Evolutionary conservation across 1,284 basidiomycete genomes (phyloP).

Genomic region (Phenoliferia sp.): DNA sequence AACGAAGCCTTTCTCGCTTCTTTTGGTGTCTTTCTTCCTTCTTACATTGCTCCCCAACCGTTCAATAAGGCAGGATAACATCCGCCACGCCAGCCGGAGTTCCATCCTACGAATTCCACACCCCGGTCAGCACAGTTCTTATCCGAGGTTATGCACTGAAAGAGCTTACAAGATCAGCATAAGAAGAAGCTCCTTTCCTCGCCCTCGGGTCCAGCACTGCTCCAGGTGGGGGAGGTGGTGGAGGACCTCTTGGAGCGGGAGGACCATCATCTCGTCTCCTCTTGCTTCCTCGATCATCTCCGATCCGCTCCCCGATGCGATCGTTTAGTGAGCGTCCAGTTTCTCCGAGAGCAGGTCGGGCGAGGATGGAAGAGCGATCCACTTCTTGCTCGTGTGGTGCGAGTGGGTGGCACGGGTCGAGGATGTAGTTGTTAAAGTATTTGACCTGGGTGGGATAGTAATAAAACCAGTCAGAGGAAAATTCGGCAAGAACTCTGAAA

Average conservation of each 20-base stretch:
- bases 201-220: constrained; percentile 25
- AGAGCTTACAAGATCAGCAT: constrained; percentile 27
- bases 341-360: neutral
- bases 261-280: neutral
- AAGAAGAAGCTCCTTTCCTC: constrained; percentile 16
- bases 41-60: neutral
- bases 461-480: neutral
- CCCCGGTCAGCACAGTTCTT: neutral
- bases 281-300: neutral
- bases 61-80: constrained; percentile 19
- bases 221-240: constrained; percentile 27
- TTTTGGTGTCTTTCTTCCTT: neutral
- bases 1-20: neutral
- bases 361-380: constrained; percentile 7
- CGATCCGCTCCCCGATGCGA: neutral
- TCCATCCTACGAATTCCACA: constrained; percentile 7
- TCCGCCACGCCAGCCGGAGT: constrained; percentile 10
- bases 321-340: neutral
- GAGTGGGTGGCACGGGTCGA: constrained; percentile 81
- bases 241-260: constrained; percentile 6
- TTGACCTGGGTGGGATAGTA: constrained; percentile 55
- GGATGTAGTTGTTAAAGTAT: constrained; percentile 86
- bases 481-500: neutral
- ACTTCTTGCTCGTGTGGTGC: neutral
- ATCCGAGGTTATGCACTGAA: too few species aligned